phyloP scores from a whole-genome alignment of 345 rosid species.

The Gossypium stocksii region DNA sequence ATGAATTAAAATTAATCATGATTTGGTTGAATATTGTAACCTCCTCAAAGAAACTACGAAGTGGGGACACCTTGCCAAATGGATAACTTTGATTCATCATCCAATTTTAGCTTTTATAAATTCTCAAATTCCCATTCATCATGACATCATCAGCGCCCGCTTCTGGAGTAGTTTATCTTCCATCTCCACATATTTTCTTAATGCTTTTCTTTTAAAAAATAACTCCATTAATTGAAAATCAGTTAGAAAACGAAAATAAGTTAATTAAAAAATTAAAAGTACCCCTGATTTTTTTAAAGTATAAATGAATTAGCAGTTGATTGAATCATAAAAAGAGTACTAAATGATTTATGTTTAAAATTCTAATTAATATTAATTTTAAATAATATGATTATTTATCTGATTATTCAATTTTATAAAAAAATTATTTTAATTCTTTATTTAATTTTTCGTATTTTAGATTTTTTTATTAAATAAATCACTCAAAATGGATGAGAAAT shows the following conservation, averaged over 20 bases:
- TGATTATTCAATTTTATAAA: no score
- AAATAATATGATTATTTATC: no score
- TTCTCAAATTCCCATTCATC: background rate
- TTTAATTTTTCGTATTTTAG: no score
- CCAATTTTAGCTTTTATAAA: background rate
- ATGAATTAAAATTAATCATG: background rate
- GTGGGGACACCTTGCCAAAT: background rate
- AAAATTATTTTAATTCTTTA: no score
- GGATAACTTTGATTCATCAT: background rate
- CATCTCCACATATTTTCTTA: background rate
- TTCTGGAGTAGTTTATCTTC: background rate
- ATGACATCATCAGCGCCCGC: background rate
- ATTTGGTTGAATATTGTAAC: background rate
- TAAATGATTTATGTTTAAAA: no score
- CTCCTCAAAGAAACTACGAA: background rate
- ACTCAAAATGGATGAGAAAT: no score
- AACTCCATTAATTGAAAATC: background rate
- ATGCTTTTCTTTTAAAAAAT: background rate
- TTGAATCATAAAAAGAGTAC: no score
- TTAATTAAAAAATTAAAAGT: background rate
- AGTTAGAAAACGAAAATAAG: background rate
- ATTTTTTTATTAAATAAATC: no score
- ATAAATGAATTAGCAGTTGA: no score
- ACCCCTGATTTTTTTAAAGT: no score
- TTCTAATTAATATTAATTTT: no score